Percentiles rank a stretch among this genome's conserved stretches.
Conservation (phyloP, 176 grass and related monocot species). For the Raddia guianensis region DNA sequence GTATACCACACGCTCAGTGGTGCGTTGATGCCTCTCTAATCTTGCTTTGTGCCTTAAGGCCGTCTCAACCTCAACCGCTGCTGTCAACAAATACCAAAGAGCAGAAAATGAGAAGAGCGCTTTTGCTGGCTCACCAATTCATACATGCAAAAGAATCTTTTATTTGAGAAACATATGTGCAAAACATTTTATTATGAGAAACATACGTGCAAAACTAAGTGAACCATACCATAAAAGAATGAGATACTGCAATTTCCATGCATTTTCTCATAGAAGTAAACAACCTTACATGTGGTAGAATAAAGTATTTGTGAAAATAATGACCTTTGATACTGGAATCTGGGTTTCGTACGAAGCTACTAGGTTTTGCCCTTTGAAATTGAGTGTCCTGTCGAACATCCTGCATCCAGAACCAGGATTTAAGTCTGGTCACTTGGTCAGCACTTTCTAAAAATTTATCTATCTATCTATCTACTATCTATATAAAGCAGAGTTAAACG, state of each 20-base stretch:
- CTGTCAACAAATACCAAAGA: slow-evolving; percentile 38
- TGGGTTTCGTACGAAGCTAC: slow-evolving; percentile 40
- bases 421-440: slow-evolving; percentile 7
- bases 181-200: neutral
- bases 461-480: too few relatives aligned
- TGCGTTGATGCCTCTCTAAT: slow-evolving; percentile 90
- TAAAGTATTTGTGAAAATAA: slow-evolving; percentile 23
- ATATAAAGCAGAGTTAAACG: too few relatives aligned
- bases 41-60: slow-evolving; percentile 89
- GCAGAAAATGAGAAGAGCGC: neutral
- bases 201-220: neutral
- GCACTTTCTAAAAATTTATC: neutral
- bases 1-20: slow-evolving; percentile 79
- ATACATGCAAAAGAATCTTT: neutral
- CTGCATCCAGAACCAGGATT: slow-evolving; percentile 43
- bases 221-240: neutral
- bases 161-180: neutral
- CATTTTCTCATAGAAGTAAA: slow-evolving; percentile 11
- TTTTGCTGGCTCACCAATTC: neutral
- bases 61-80: slow-evolving; percentile 64
- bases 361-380: slow-evolving; percentile 67
- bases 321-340: slow-evolving; percentile 57
- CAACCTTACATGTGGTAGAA: neutral
- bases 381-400: slow-evolving; percentile 56
- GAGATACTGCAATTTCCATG: slow-evolving; percentile 4